These are phyloP conservation scores for Trebouxiophyceae sp. DNA, from an alignment of 163 green algal genomes.

Conservation along the genomic window DNA sequence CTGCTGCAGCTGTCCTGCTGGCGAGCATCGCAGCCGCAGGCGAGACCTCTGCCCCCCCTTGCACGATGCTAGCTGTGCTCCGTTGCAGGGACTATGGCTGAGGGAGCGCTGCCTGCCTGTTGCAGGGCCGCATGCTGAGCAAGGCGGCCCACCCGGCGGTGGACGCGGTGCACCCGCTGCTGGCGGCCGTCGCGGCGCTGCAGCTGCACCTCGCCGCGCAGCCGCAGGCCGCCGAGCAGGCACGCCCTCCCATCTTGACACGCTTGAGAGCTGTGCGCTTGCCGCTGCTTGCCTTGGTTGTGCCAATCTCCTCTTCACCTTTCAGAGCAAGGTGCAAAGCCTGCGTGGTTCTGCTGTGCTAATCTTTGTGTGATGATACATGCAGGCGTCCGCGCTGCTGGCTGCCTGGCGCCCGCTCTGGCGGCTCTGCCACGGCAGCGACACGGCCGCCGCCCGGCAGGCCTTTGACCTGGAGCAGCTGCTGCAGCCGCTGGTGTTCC, in stretches of 20 bases:
- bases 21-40: slow-evolving; percentile 33
- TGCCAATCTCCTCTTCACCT: background rate
- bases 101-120: background rate
- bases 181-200: background rate
- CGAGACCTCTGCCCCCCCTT: no score
- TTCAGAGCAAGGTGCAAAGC: background rate
- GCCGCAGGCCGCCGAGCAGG: background rate
- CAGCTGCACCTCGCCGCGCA: background rate
- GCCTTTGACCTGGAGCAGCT: background rate
- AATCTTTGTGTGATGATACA: no score
- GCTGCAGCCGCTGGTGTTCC: background rate
- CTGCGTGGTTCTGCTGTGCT: background rate
- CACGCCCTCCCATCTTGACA: background rate
- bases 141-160: slow-evolving; percentile 44
- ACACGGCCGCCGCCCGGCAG: background rate
- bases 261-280: slow-evolving; percentile 1
- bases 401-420: slow-evolving; percentile 42
- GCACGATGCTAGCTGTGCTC: no score
- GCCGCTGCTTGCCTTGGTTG: background rate
- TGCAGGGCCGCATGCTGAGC: slow-evolving; percentile 17
- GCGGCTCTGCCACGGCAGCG: slow-evolving; percentile 32
- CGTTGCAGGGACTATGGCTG: no score
- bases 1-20: slow-evolving; percentile 43
- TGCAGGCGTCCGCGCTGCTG: slow-evolving; percentile 36
- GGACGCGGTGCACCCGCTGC: slow-evolving; percentile 44